phyloP scores from a whole-genome alignment of 441 rosid species.

The Erodium moschatum region DNA sequence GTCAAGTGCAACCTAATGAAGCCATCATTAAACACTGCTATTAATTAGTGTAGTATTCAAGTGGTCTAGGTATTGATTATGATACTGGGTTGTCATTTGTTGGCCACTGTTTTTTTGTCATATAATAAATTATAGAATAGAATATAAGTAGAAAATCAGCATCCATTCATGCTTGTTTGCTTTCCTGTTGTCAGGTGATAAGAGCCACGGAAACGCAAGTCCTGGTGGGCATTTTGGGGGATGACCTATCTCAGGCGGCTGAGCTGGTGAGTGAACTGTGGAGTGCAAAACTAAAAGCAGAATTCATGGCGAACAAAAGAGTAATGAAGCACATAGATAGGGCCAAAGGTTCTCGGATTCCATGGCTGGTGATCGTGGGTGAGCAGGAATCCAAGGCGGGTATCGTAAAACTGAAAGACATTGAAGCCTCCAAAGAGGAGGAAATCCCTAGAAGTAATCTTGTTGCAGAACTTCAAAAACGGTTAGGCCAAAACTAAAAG shows the following conservation, averaged over 20 bases:
- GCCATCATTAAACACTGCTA: not conserved
- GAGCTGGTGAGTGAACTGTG: constrained; percentile 60
- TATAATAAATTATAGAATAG: not conserved
- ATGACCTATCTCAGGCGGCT: constrained; percentile 45
- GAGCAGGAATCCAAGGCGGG: constrained; percentile 52
- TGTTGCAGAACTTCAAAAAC: constrained; percentile 35
- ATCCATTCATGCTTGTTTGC: not conserved
- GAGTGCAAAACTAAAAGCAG: constrained; percentile 57
- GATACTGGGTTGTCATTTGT: not conserved
- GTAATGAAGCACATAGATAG: constrained; percentile 49
- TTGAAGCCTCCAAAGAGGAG: constrained; percentile 42
- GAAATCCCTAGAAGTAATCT: constrained; percentile 38
- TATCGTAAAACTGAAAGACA: constrained; percentile 49
- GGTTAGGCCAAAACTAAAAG: constrained; percentile 12
- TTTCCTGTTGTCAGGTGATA: constrained; percentile 32
- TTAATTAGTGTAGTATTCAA: not conserved
- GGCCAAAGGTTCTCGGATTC: constrained; percentile 39
- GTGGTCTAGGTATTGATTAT: not conserved
- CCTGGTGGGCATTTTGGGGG: constrained; percentile 49
- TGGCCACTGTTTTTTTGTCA: not conserved
- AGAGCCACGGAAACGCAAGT: constrained; percentile 72
- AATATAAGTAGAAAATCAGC: not conserved
- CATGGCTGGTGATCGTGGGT: constrained; percentile 69
- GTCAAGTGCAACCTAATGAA: not conserved
- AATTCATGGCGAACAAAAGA: constrained; percentile 49